Evolutionary conservation across 75 land plant genomes (phyloP), one percentile per base, ranked within the genome.

Genomic region (Sequoia sempervirens): DNA sequence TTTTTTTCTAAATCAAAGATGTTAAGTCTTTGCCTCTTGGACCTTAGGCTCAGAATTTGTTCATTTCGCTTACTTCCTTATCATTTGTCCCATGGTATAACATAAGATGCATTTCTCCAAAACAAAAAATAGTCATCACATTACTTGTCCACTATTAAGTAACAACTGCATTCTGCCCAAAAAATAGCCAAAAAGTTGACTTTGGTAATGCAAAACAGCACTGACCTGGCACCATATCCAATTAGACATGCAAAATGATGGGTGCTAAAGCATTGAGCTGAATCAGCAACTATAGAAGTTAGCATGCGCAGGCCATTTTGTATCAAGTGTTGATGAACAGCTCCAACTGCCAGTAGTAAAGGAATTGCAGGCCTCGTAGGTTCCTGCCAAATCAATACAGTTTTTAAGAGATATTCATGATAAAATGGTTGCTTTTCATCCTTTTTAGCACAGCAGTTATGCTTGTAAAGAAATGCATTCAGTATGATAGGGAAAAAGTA

Each of bases 201-300:
- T 26, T 26, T 23, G 32, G 14, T 23, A 41, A 78, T 45, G 50
- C 13, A 45, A 53, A 80, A 50, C 50, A 81, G 41, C 64, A 34
- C 56, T 69, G 30, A 95, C 99, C 98, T 98, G 84, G 99, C 99
- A 86, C 99, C 99, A 89, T 96, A 98, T 83, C 99, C 99, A 83
- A 98, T 93, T 81, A 98, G 89, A 83, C 97, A 96, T 20, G 99
- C 98, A 86, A 98, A 98, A 46, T 98, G 99, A 85, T 98, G 99
- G n/a, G 99, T 96, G 74, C 99, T 94, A 85, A 96, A 94, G 86
- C 99, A 96, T 85, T 98, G 99, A 73, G 99, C 99, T 70, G 96
- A 93, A 38, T 98, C 99, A n/a, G 95, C 94, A 84, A 98, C 89
- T 28, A 98, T 94, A 15, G 99, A 94, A 47, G 97, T 92, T 84